Base-by-base conservation (phyloP, 2,329 filamentous ascomycete genomes). In the Botrytis tulipae region DNA sequence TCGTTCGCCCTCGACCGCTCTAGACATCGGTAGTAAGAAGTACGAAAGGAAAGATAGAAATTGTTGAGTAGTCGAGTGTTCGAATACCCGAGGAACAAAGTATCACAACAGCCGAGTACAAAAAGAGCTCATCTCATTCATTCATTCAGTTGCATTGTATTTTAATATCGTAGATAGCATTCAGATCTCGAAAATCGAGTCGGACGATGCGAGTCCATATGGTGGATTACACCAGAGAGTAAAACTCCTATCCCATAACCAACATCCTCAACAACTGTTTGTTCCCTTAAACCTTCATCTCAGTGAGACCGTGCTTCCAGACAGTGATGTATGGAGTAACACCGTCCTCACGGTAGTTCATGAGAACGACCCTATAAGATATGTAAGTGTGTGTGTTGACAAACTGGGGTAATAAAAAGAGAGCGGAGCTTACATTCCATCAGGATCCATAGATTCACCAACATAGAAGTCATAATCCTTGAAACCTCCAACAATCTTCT, bases 281-380 rank as follows among this genome's bases (percentile, higher is more conserved):
- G 42, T 7, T 48, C 48, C 57, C 62, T 87, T 95, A 99, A 80
- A 98, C 94, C 93, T 99, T 98, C 88, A 90, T 90, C 87, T 92
- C 91, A 80, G 86, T 87, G 77, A 98, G 85, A 82, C 95, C 96
- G 86, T 98, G 92, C 90, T 98, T 98, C 95, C 95, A 98, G 86
- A 97, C 86, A 78, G 90, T 92, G 80, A 97, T 87, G 83, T 89
- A 99, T 75, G 96, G 96, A 73, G 95, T 98, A 79, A 92, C 84
- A 84, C 96, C 96, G 81, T 98, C 96, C 84, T 97, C 95, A 81
- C 96, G 95, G 90, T 97, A 99, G 89, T 98, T 97, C 83, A 98
- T 92, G 79, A 98, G 93, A 78, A 95, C 87, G 80, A 97, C 87
- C 90, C 93, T 95, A 76, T 44, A 5, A 40, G 69, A 3, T 29